Evolutionary conservation across 73 alveolate species (phyloP).

Genomic region (Tetrahymena thermophila): DNA sequence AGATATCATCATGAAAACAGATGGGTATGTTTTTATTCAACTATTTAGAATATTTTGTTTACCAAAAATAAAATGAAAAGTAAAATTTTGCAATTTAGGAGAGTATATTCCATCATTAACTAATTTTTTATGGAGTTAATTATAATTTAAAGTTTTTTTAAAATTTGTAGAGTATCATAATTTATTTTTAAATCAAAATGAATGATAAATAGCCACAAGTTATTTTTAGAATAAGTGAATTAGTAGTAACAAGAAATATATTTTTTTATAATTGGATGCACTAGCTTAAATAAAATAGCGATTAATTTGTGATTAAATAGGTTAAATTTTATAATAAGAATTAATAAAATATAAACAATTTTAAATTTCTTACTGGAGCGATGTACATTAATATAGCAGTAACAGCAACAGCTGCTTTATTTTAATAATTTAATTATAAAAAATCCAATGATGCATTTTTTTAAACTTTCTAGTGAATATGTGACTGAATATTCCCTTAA

Average conservation of each 20-base stretch:
- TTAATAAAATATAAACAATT: no score
- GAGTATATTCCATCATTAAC: neutral
- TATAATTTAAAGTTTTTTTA: no score
- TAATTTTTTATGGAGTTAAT: neutral
- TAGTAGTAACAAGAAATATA: neutral
- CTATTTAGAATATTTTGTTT: neutral
- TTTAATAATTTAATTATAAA: neutral
- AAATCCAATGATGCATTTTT: neutral
- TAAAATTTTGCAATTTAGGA: neutral
- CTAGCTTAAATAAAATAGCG: neutral
- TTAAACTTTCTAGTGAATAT: neutral
- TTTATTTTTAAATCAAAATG: no score
- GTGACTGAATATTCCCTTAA: neutral
- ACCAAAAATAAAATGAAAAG: neutral
- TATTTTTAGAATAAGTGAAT: neutral
- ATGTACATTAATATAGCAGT: neutral
- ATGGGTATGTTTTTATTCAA: neutral
- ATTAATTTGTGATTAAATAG: no score
- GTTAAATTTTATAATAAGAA: neutral
- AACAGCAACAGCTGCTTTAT: neutral
- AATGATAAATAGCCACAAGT: neutral
- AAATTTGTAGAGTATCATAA: neutral
- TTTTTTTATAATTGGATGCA: neutral
- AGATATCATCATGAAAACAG: neutral
- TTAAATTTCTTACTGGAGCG: neutral